These are phyloP conservation scores for Pouteria campechiana DNA, from an alignment of 179 eudicot genomes.

Conservation along the genomic window DNA sequence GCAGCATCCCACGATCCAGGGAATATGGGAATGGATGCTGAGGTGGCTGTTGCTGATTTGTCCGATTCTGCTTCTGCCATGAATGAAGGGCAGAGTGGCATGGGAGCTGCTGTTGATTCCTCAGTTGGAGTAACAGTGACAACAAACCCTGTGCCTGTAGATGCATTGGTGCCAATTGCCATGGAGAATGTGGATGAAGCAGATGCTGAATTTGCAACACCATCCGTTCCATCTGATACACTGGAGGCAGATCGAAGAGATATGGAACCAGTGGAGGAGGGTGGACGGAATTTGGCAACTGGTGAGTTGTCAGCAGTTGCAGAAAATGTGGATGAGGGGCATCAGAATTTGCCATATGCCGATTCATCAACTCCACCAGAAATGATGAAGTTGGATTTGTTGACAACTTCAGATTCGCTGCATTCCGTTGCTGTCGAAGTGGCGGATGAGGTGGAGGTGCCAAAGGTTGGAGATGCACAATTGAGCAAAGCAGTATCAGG, in stretches of 20 bases:
- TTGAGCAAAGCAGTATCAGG: no score
- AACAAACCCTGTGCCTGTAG: conserved; percentile 8
- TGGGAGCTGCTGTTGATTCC: conserved; percentile 15
- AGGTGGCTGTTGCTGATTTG: conserved; percentile 5
- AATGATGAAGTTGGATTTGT: no score
- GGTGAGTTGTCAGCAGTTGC: conserved; percentile 14
- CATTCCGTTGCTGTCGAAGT: no score
- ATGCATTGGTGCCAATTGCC: conserved; percentile 9
- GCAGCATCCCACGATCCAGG: conserved; percentile 5
- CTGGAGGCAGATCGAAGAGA: no score
- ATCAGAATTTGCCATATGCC: no score
- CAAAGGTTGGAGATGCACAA: conserved; percentile 83
- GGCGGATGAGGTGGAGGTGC: no score
- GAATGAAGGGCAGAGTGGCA: conserved; percentile 10
- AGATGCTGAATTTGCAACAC: no score
- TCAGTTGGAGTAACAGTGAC: conserved; percentile 5
- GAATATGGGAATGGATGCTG: no score
- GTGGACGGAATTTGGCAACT: neutral
- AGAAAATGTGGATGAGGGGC: conserved; percentile 24
- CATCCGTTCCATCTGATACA: no score
- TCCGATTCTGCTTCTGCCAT: conserved; percentile 13
- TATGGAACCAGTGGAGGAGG: no score
- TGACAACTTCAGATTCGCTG: no score
- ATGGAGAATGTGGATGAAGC: conserved; percentile 4
- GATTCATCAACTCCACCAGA: no score